phyloP scores from a whole-genome alignment of 257 asterid genomes.

The Solanum boliviense region DNA sequence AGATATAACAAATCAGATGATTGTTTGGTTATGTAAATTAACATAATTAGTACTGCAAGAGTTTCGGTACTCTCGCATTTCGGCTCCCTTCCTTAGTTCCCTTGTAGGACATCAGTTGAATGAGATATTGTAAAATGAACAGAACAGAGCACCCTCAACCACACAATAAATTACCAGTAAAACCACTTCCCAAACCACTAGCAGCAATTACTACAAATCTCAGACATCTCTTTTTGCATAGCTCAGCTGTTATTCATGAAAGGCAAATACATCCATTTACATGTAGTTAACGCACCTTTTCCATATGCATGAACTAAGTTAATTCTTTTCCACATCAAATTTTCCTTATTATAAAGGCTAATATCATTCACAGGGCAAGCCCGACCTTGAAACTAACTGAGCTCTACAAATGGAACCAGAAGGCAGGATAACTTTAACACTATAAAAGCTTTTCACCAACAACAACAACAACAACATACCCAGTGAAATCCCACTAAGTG shows the following conservation, averaged over 20 bases:
- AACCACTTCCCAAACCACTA: not conserved
- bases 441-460: not conserved
- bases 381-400: not conserved
- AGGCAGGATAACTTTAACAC: not conserved
- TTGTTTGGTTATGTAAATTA: not conserved
- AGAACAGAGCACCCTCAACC: not conserved
- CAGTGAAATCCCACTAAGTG: too few species aligned
- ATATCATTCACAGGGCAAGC: not conserved
- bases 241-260: not conserved
- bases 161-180: not conserved
- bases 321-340: not conserved
- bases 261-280: not conserved
- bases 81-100: not conserved
- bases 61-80: not conserved
- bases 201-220: not conserved
- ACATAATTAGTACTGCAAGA: not conserved
- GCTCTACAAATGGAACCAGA: not conserved
- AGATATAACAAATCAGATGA: not conserved
- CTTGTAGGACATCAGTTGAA: not conserved
- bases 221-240: not conserved
- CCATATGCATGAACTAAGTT: not conserved
- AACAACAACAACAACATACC: too few species aligned
- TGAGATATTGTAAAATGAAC: not conserved
- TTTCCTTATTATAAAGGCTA: not conserved
- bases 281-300: not conserved